Percentiles rank a stretch among this genome's conserved stretches.
These are phyloP conservation scores for Herpetospermum pedunculosum DNA, from an alignment of 306 rosid genomes.

Conservation along the genomic window DNA sequence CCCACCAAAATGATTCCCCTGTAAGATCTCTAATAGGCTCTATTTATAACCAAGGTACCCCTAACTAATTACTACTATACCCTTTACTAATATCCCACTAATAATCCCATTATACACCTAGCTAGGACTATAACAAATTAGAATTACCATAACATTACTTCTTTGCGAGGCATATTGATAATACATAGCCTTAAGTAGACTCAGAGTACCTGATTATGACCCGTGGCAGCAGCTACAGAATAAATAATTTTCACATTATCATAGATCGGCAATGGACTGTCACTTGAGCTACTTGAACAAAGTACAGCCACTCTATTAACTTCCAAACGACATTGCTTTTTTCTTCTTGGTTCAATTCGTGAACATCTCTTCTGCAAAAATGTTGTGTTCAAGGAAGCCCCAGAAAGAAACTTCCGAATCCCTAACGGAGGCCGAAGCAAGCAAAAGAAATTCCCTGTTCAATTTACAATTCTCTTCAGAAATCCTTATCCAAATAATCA, in stretches of 20 bases:
- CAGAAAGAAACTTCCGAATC: background rate
- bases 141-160: background rate
- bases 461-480: background rate
- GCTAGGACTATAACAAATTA: too few species aligned
- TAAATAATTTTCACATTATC: constrained; percentile 49
- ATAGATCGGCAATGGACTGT: constrained; percentile 17
- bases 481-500: background rate
- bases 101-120: too few species aligned
- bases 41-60: too few species aligned
- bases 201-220: constrained; percentile 68
- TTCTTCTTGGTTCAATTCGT: constrained; percentile 16
- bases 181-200: background rate
- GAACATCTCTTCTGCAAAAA: constrained; percentile 4
- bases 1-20: too few species aligned
- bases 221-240: constrained; percentile 88
- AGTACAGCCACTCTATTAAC: constrained; percentile 16
- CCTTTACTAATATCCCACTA: too few species aligned
- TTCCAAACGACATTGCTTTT: constrained; percentile 12
- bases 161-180: background rate
- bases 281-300: constrained; percentile 22
- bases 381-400: background rate
- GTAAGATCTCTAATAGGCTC: too few species aligned
- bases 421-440: background rate
- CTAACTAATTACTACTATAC: too few species aligned
- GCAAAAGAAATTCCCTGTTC: background rate